phyloP scores from a whole-genome alignment of 345 rosid species.

The Erysimum cheiranthoides region DNA sequence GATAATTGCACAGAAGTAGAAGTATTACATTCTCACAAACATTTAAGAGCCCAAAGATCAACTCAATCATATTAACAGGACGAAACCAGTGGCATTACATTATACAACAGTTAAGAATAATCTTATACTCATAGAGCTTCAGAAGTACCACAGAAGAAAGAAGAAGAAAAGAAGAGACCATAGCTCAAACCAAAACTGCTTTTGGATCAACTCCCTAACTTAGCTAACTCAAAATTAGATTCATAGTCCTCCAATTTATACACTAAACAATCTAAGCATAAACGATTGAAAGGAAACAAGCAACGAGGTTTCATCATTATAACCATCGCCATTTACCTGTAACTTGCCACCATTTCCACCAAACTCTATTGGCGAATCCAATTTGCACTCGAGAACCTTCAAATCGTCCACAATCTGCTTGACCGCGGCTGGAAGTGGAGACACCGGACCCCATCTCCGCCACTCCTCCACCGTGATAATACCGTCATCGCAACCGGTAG shows the following conservation, averaged over 20 bases:
- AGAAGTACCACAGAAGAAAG: background rate
- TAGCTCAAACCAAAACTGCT: slow-evolving; percentile 2
- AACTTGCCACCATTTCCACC: slow-evolving; percentile 90
- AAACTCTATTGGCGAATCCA: slow-evolving; percentile 66
- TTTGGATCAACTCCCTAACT: background rate
- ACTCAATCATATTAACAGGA: background rate
- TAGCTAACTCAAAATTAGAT: background rate
- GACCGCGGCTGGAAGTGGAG: slow-evolving; percentile 74
- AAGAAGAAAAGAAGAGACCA: background rate
- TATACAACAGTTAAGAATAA: background rate
- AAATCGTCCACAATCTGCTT: slow-evolving; percentile 67
- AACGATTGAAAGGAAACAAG: slow-evolving; percentile 17
- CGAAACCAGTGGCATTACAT: slow-evolving; percentile 8
- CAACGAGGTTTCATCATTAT: slow-evolving; percentile 6
- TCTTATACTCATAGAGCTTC: slow-evolving; percentile 2
- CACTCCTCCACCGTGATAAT: slow-evolving; percentile 65
- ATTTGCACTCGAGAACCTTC: slow-evolving; percentile 66
- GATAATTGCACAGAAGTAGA: slow-evolving; percentile 7
- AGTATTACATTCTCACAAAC: slow-evolving; percentile 2
- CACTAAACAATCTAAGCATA: background rate
- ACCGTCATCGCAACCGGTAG: slow-evolving; percentile 43
- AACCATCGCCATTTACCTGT: slow-evolving; percentile 51
- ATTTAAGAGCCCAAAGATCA: background rate
- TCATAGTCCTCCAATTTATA: background rate
- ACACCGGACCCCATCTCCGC: slow-evolving; percentile 78